Evolutionary conservation across 106 monocot genomes (phyloP), one percentile per base, ranked within the genome.

Genomic region (Vanilla planifolia): DNA sequence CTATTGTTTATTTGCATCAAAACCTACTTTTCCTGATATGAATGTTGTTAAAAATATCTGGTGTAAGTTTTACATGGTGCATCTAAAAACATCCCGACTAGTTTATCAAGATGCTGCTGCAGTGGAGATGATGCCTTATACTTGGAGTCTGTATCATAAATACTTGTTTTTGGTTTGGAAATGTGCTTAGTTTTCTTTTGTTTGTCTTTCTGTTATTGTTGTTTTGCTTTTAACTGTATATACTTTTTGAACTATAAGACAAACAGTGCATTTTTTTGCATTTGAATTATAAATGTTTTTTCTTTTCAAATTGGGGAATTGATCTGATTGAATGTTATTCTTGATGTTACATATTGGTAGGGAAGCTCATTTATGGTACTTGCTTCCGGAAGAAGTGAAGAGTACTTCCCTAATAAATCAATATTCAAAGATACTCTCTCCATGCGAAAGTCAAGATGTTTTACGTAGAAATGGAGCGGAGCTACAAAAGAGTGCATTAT

Each of bases 291-390:
- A 46, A 5, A n/a, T 3, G 16, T 19, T 46, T 1, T 46, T 21
- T 46, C 20, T 19, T 46, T 20, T 26, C 30, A 30, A n/a, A 52
- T n/a, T 3, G 16, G 22, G 11, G 3, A 24, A 22, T 50, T 16
- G 19, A n/a, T 53, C 14, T 13, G n/a, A 29, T 53, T 53, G n/a
- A 14, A 53, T 2, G 27, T 5, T 53, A 53, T 53, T 29, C 30
- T 32, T 1, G 29, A 53, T 55, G 26, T 21, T 57, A 8, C 35
- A 28, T 23, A 66, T 51, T 19, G 71, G 51, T 72, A 91, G 96
- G 71, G 91, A 91, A 51, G 65, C 66, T 24, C 87, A 96, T 74
- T 47, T 87, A 57, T 96, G 96, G 91, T 91, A 88, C 63, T 20
- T 82, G 20, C 28, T 72, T 40, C 84, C 96, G 30, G 76, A 79